Evolutionary conservation across 257 asterid genomes (phyloP), one percentile per base, ranked within the genome.

Genomic region (Sherardia arvensis): DNA sequence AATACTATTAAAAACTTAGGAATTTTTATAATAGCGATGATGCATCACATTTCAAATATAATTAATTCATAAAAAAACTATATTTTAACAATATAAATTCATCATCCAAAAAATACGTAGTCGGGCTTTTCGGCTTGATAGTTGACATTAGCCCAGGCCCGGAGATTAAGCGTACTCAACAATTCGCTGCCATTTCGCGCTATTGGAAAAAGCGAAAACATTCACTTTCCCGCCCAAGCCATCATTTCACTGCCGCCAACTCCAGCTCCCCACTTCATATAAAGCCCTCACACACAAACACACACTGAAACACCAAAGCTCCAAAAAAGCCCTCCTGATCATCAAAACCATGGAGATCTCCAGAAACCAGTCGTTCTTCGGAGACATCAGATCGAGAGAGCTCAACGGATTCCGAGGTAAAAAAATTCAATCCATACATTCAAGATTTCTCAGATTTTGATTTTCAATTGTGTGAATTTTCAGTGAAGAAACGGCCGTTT

Each of bases 391-490:
- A 67, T 78, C 82, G 43, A 83, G 98, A 70, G 98, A 91, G 74
- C 74, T 91, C 71, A 80, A 82, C 67, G 96, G 96, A 10, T 91
- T 80, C 76, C 73, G 94, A 84, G 96, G 98, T 14, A 15, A 43
- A 4, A 43, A 4, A 43, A 15, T 4, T 17, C 1, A 43, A 15
- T 43, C 51, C 51, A 43, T 7, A 43, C 20, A 43, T 57, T 17
- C 4, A n/a, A 20, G 14, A 43, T 12, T 6, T 53, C 61, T 8
- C 0, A 25, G 8, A 23, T 3, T 8, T 45, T 27, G 27, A 40
- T 33, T 23, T 23, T n/a, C 17, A 43, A 6, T 15, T 2, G 18
- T 26, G n/a, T 27, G 23, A 29, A 28, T 57, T 22, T n/a, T 27
- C 81, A 91, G 98, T 84, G 3, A 83, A 72, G 62, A 86, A 90